Evolutionary conservation across 225 moss, liverwort and hornwort genomes (phyloP).

Genomic region (Neckera pumila): DNA sequence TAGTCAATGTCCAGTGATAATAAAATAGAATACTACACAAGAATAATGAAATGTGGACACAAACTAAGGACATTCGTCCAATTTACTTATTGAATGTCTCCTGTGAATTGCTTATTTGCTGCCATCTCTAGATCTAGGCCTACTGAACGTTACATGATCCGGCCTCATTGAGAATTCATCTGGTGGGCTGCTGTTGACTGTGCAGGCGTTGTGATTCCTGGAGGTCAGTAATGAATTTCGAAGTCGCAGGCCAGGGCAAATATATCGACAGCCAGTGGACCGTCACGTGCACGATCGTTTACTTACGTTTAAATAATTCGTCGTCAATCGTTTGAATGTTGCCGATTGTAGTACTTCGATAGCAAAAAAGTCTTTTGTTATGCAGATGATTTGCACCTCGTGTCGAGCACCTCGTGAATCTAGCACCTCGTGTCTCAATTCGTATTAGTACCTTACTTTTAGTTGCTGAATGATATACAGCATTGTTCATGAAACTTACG

Average conservation of each 20-base stretch:
- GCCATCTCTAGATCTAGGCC: too few relatives aligned
- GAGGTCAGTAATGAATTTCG: not conserved
- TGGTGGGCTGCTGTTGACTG: not conserved
- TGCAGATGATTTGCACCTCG: not conserved
- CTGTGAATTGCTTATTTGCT: not conserved
- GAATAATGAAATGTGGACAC: not conserved
- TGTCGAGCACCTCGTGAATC: not conserved
- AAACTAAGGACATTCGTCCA: too few relatives aligned
- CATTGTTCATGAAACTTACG: not conserved
- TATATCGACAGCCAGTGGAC: not conserved
- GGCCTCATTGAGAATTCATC: not conserved
- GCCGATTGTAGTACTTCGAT: not conserved
- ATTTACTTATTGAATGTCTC: not conserved
- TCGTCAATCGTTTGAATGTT: not conserved
- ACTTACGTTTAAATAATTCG: not conserved
- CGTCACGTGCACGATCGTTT: not conserved
- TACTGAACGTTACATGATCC: not conserved
- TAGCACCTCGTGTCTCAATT: not conserved
- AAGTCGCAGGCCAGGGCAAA: not conserved
- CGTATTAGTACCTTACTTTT: not conserved
- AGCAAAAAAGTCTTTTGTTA: not conserved
- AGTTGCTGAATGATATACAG: not conserved
- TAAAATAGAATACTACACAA: not conserved
- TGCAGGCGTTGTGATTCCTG: constrained; percentile 6
- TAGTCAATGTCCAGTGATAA: not conserved